A percentile compares a stretch with the other conserved stretches of the same genome.
phyloP scores from a whole-genome alignment of 1,139 yeast genomes.

The Debaryomyces subglobosus region DNA sequence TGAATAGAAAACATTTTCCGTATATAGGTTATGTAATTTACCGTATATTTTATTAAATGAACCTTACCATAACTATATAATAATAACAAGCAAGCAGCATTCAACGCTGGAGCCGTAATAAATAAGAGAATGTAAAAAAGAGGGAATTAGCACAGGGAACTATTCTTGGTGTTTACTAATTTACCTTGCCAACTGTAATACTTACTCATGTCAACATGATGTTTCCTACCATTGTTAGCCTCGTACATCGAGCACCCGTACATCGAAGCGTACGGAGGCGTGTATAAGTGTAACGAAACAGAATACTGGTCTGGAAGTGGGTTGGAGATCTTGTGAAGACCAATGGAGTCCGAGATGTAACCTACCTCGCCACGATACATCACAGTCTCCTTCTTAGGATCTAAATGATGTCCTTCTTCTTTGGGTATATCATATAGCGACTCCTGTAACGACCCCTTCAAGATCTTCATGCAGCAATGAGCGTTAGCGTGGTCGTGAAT shows the following conservation, averaged over 20 bases:
- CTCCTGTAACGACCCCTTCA: conserved; percentile 63
- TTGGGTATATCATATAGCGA: conserved; percentile 58
- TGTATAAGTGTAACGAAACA: conserved; percentile 72
- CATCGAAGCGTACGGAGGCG: conserved; percentile 76
- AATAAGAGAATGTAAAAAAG: not conserved
- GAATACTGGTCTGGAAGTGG: conserved; percentile 50
- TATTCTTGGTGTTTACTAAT: conserved; percentile 31
- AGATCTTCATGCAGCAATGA: conserved; percentile 68
- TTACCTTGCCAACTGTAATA: conserved; percentile 67
- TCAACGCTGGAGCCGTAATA: not conserved
- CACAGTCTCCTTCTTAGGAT: conserved; percentile 34
- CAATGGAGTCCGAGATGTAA: conserved; percentile 68
- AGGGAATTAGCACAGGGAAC: conserved; percentile 33
- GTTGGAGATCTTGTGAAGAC: conserved; percentile 67
- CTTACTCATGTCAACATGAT: conserved; percentile 62
- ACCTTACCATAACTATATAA: not conserved
- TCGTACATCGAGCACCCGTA: conserved; percentile 70
- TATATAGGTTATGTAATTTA: not conserved
- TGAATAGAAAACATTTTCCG: not conserved
- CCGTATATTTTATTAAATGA: conserved; percentile 2
- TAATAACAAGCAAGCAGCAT: not conserved
- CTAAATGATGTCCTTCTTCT: conserved; percentile 28
- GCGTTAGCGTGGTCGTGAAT: conserved; percentile 82
- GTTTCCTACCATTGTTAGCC: conserved; percentile 52
- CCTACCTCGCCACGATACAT: conserved; percentile 55